Conservation (phyloP, 176 grass and related monocot species). For the Avena atlantica region DNA sequence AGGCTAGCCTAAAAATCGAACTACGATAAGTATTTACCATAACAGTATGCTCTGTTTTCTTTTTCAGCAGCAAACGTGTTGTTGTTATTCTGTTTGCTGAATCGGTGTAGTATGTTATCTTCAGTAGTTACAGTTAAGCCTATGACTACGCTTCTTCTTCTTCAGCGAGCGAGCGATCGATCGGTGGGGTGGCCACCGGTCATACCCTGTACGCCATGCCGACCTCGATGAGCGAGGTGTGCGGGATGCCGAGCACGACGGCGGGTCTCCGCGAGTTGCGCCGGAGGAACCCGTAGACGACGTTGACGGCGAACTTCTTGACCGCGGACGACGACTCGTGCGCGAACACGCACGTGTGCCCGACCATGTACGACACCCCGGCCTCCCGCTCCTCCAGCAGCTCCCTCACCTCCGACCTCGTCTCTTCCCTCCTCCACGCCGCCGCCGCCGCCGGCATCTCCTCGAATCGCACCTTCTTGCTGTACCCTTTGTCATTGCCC, state of each 20-base stretch:
- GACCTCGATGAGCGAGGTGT: conserved; percentile 83
- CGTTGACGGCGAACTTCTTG: conserved; percentile 79
- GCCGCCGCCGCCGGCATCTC: not conserved
- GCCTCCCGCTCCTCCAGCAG: conserved; percentile 73
- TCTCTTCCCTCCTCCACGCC: conserved; percentile 1
- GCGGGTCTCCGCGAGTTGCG: conserved; percentile 81
- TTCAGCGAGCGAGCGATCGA: not conserved
- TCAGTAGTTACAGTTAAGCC: not conserved
- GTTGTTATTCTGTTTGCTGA: not conserved
- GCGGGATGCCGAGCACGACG: conserved; percentile 74
- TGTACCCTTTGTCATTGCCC: not conserved
- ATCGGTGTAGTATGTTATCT: not conserved
- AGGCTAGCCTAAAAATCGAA: too few species aligned
- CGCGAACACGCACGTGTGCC: conserved; percentile 74
- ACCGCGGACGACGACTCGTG: conserved; percentile 72
- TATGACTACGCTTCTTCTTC: conserved; percentile 29
- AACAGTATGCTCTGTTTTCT: not conserved
- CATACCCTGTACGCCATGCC: conserved; percentile 86
- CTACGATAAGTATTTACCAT: too few species aligned
- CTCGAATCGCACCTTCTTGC: conserved; percentile 61
- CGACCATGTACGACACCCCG: conserved; percentile 93
- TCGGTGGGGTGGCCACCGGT: not conserved
- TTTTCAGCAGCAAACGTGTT: not conserved
- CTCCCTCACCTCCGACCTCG: conserved; percentile 60
- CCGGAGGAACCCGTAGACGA: conserved; percentile 83